Base-by-base conservation (phyloP, 2,329 filamentous ascomycete genomes). In the Cytospora paraplurivora region DNA sequence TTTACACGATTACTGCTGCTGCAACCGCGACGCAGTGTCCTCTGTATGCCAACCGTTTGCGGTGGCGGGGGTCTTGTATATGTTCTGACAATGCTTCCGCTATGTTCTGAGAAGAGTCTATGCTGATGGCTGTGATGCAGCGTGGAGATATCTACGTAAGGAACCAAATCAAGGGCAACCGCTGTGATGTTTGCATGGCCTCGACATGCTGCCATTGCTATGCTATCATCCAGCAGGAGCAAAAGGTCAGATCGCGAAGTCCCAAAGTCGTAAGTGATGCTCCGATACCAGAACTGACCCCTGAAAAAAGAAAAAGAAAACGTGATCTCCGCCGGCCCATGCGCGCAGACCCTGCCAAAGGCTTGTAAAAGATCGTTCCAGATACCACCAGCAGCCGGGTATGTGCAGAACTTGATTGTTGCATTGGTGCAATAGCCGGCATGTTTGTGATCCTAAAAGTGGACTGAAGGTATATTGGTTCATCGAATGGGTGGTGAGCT, bases 201-300 rank as follows among this genome's bases (percentile, higher is more conserved):
- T 65, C 63, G n/a, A n/a, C 37, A 7, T 65, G 63, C 52, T 65
- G 63, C 49, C 44, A 51, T 37, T 63, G 62, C 32, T 65, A 60
- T 19, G 56, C 63, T 0, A 13, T 63, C 15, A 38, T 65, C 17
- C 63, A 65, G 27, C 63, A 65, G 52, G 63, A 65, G 56, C 63
- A 62, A 47, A 60, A 65, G 33, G 60, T 62, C 21, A 27, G 27
- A 44, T 34, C 60, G 19, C 44, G 56, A 50, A 35, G 34, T 34
- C 8, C 41, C 13, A 47, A 38, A n/a, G 54, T 65, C 34, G 59
- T 62, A 27, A 62, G 63, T 50, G 5, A 11, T 3, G 17, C n/a
- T 17, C 32, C n/a, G 15, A 27, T 8, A 19, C 32, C 41, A 3
- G 4, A 27, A 13, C 19, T 27, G 7, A 7, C 5, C 19, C 7